These are phyloP conservation scores for Xerocomus nothofagi DNA, from an alignment of 1,284 basidiomycete genomes.

Conservation along the genomic window DNA sequence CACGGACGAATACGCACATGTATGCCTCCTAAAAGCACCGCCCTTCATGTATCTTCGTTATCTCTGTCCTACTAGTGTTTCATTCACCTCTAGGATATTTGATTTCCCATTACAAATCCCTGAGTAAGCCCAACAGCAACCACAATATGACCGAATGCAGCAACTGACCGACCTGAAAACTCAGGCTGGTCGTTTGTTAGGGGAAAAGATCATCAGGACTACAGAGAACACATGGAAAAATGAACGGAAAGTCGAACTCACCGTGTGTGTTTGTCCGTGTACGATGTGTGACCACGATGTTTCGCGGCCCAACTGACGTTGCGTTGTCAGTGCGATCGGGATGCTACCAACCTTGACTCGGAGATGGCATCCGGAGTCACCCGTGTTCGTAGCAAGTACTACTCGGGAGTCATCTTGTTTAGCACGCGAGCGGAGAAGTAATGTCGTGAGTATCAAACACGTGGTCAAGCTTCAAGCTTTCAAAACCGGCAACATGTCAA, in stretches of 20 bases:
- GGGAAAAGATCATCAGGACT: not conserved
- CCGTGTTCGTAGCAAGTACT: not conserved
- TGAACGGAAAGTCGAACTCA: not conserved
- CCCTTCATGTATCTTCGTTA: not conserved
- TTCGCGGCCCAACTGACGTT: slow-evolving; percentile 11
- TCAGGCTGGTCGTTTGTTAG: not conserved
- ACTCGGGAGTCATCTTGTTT: not conserved
- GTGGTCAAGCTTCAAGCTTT: too few relatives aligned
- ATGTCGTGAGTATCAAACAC: not conserved
- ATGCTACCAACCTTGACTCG: not conserved
- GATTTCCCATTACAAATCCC: not conserved
- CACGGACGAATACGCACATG: not conserved
- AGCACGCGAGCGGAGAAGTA: not conserved
- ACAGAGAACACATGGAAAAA: not conserved
- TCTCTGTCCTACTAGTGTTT: slow-evolving; percentile 4
- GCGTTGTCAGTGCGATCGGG: not conserved
- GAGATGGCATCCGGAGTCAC: not conserved
- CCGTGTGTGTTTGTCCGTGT: not conserved
- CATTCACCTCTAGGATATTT: not conserved
- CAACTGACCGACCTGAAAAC: not conserved
- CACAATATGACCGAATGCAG: slow-evolving; percentile 4
- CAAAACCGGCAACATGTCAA: not conserved
- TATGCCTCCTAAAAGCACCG: not conserved
- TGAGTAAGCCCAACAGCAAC: not conserved
- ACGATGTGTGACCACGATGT: not conserved